Conservation (phyloP, 2,329 filamentous ascomycete genomes). For the Colletotrichum tropicale region DNA sequence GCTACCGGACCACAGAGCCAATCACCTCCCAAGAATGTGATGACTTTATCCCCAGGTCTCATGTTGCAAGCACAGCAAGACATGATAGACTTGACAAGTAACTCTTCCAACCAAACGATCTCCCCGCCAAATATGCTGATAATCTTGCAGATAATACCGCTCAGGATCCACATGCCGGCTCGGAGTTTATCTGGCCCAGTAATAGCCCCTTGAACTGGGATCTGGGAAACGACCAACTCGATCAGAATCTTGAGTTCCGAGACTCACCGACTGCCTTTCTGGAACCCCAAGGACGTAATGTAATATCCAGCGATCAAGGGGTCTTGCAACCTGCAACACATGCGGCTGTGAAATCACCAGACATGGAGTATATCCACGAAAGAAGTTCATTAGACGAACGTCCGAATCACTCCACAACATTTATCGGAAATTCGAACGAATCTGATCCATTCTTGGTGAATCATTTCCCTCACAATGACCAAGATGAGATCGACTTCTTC, state of each 20-base stretch:
- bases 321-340: not conserved
- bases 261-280: not conserved
- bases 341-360: not conserved
- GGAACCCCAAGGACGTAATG: not conserved
- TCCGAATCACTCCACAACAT: not conserved
- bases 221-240: not conserved
- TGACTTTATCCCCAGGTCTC: not conserved
- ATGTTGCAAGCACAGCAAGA: not conserved
- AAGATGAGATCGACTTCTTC: not conserved
- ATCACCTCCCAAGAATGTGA: not conserved
- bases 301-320: rapidly evolving
- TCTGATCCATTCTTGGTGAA: not conserved
- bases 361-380: not conserved
- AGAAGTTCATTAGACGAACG: not conserved
- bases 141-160: not conserved
- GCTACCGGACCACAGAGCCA: not conserved
- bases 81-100: not conserved
- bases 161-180: not conserved
- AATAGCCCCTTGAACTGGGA: not conserved
- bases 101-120: not conserved
- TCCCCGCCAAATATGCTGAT: not conserved
- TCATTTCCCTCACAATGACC: not conserved
- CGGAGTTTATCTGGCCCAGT: not conserved
- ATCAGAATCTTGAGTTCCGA: not conserved
- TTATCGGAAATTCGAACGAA: not conserved